Conservation (phyloP, 768 basidiomycete genomes). For the Mycena haematopus region DNA sequence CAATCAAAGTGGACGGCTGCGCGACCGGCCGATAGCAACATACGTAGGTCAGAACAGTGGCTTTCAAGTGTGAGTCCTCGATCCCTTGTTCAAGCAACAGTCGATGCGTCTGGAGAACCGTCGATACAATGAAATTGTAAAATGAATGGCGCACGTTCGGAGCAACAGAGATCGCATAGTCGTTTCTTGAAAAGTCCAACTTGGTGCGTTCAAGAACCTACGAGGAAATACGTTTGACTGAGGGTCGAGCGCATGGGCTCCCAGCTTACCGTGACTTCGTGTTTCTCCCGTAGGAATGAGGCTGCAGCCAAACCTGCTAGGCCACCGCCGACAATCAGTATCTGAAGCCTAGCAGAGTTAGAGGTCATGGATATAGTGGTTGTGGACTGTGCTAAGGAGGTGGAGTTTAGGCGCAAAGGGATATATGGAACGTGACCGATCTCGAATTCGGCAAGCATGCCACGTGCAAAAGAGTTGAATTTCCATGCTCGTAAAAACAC, state of each 20-base stretch:
- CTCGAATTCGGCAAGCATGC: no score
- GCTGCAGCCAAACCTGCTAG: slow-evolving; percentile 26
- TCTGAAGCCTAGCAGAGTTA: slow-evolving; percentile 6
- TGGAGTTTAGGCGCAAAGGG: not conserved
- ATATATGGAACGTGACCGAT: not conserved
- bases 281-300: slow-evolving; percentile 19
- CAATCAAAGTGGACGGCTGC: not conserved
- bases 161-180: slow-evolving; percentile 27
- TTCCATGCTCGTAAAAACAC: no score
- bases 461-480: no score
- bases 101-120: slow-evolving; percentile 15
- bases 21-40: not conserved
- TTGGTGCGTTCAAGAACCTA: slow-evolving; percentile 27
- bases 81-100: slow-evolving; percentile 22
- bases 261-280: slow-evolving; percentile 23
- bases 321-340: slow-evolving; percentile 26
- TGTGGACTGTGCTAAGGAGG: not conserved
- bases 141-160: slow-evolving; percentile 15
- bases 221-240: not conserved
- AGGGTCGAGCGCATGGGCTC: not conserved
- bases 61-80: slow-evolving; percentile 22
- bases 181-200: slow-evolving; percentile 28
- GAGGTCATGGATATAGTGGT: slow-evolving; percentile 4
- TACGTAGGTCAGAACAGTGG: slow-evolving; percentile 22
- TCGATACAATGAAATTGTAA: not conserved